Conservation (phyloP, 2,329 filamentous ascomycete species). For the Colletotrichum sojae region DNA sequence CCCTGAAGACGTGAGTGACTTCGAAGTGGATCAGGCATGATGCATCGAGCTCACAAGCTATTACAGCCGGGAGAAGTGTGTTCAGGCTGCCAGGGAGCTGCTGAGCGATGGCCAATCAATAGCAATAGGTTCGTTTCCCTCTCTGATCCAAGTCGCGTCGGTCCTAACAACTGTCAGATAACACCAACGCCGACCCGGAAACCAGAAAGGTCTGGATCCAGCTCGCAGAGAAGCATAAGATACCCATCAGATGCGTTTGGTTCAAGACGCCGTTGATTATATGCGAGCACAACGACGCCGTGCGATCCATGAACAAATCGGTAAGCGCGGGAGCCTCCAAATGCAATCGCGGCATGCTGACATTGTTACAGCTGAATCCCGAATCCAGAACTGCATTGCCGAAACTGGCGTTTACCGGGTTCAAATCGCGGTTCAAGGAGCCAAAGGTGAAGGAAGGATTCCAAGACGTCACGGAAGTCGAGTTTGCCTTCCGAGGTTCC, state of each 20-base stretch:
- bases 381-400: conserved; percentile 83
- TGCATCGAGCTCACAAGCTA: conserved; percentile 42
- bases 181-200: conserved; percentile 90
- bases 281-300: conserved; percentile 88
- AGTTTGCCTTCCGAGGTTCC: conserved; percentile 82
- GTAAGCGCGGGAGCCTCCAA: conserved; percentile 45
- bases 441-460: conserved; percentile 86
- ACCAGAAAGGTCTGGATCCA: conserved; percentile 84
- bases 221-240: conserved; percentile 77
- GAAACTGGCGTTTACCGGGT: conserved; percentile 84
- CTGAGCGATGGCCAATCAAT: conserved; percentile 78
- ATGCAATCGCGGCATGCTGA: neutral
- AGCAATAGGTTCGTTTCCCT: conserved; percentile 76
- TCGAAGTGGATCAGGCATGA: neutral
- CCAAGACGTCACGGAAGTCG: conserved; percentile 80
- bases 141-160: no score
- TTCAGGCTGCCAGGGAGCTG: conserved; percentile 79
- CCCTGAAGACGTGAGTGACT: conserved; percentile 74
- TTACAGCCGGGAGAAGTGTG: conserved; percentile 70
- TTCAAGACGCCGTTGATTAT: conserved; percentile 81
- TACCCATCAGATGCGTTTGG: conserved; percentile 88
- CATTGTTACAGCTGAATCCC: conserved; percentile 77
- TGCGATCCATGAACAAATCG: conserved; percentile 76
- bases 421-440: conserved; percentile 78
- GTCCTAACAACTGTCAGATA: conserved; percentile 71